A percentile compares a stretch with the other conserved stretches of the same genome.
Evolutionary conservation across 225 moss, liverwort and hornwort species (phyloP).

Genomic region (Thuidium tamariscinum): DNA sequence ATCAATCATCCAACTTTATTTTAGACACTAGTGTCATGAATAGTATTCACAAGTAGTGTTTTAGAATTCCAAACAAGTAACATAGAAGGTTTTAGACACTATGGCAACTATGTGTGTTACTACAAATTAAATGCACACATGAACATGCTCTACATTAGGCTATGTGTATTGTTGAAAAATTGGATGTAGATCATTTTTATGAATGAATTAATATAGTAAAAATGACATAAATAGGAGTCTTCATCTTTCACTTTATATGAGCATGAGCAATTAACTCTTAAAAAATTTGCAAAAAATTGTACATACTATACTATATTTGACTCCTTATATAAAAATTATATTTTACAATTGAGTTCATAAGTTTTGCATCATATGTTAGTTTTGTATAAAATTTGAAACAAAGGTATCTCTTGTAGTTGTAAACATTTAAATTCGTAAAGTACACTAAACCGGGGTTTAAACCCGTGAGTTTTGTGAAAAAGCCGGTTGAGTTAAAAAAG

Average conservation of each 20-base stretch:
- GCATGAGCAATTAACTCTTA: accelerated
- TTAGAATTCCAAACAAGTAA: accelerated
- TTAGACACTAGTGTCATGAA: accelerated
- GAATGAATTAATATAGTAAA: neutral
- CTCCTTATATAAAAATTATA: neutral
- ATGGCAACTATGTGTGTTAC: accelerated
- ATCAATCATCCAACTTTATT: neutral
- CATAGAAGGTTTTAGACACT: accelerated
- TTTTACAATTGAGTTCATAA: neutral
- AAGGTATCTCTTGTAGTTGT: no score
- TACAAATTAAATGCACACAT: neutral
- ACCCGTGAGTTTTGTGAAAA: no score
- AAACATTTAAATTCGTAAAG: no score
- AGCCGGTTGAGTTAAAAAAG: no score
- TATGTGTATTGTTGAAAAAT: accelerated
- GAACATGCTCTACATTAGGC: accelerated
- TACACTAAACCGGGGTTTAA: no score
- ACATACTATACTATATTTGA: neutral
- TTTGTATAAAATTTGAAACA: no score
- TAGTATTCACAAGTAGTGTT: accelerated
- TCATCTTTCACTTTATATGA: neutral
- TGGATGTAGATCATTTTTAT: neutral
- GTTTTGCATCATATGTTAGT: no score
- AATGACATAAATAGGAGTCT: neutral
- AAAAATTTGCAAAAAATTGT: neutral